Evolutionary conservation across 1,284 basidiomycete genomes (phyloP).

Genomic region (Sporisorium reilianum): DNA sequence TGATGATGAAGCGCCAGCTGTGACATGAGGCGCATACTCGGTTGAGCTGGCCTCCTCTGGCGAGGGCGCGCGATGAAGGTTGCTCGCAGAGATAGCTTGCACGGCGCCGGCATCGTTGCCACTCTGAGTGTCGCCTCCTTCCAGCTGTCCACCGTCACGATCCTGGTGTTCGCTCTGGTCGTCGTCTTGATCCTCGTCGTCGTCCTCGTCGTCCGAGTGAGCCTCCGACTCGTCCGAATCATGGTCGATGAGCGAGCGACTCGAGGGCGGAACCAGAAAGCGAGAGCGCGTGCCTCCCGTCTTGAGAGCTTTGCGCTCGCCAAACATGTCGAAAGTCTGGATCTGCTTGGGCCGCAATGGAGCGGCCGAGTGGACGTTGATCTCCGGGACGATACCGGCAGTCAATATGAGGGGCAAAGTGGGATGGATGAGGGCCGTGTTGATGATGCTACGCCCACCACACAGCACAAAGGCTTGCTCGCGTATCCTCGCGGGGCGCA

Average conservation of each 20-base stretch:
- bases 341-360: slow-evolving; percentile 7
- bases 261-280: slow-evolving; percentile 6
- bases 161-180: not conserved
- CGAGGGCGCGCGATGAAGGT: not conserved
- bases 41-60: not conserved
- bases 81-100: no score
- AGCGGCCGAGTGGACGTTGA: slow-evolving; percentile 27
- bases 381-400: slow-evolving; percentile 22
- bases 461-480: slow-evolving; percentile 25
- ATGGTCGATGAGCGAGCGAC: not conserved
- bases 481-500: slow-evolving; percentile 27
- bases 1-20: no score
- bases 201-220: not conserved
- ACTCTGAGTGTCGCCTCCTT: no score
- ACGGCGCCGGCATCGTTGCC: no score
- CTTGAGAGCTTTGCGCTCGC: not conserved
- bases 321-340: not conserved
- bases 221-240: not conserved
- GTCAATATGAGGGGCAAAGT: slow-evolving; percentile 35
- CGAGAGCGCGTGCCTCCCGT: slow-evolving; percentile 19
- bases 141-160: no score
- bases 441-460: slow-evolving; percentile 37
- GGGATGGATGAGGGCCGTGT: slow-evolving; percentile 39
- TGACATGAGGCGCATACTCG: no score
- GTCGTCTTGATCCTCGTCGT: slow-evolving; percentile 2